These are phyloP conservation scores for Cenococcum geophilum DNA, from an alignment of 495 filamentous ascomycete species.

Conservation along the genomic window DNA sequence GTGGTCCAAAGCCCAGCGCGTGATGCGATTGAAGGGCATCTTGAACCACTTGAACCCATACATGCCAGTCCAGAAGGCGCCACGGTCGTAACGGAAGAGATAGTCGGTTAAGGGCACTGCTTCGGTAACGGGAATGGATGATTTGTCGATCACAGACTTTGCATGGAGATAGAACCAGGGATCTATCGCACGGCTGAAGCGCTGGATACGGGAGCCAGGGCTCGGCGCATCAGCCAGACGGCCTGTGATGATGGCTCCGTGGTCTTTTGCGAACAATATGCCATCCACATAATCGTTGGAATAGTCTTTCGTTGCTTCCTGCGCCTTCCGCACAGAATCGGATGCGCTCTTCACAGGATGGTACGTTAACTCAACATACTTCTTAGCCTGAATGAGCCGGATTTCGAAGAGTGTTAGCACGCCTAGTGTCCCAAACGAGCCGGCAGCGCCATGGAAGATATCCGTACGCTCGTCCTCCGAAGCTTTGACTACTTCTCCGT, in stretches of 20 bases:
- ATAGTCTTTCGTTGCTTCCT: slow-evolving; percentile 37
- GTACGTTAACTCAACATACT: slow-evolving; percentile 52
- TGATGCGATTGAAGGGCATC: slow-evolving; percentile 49
- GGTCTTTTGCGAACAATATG: slow-evolving; percentile 45
- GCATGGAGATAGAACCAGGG: slow-evolving; percentile 58
- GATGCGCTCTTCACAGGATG: slow-evolving; percentile 38
- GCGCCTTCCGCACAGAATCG: slow-evolving; percentile 30
- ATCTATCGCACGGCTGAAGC: slow-evolving; percentile 37
- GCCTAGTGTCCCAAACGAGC: slow-evolving; percentile 53
- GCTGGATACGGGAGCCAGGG: slow-evolving; percentile 10
- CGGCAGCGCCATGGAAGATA: slow-evolving; percentile 50
- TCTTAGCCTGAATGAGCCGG: slow-evolving; percentile 45
- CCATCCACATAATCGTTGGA: slow-evolving; percentile 39
- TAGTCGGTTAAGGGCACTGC: slow-evolving; percentile 51
- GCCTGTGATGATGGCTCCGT: slow-evolving; percentile 51
- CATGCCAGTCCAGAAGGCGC: slow-evolving; percentile 53
- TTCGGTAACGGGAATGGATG: slow-evolving; percentile 33
- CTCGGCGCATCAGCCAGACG: slow-evolving; percentile 39
- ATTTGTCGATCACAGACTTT: slow-evolving; percentile 16
- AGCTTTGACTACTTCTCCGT: no score
- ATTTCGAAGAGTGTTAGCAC: slow-evolving; percentile 53
- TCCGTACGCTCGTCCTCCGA: slow-evolving; percentile 34
- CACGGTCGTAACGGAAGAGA: slow-evolving; percentile 59
- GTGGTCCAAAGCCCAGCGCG: slow-evolving; percentile 52
- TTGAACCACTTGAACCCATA: slow-evolving; percentile 52